Percentiles rank a stretch among this genome's conserved stretches.
Conservation (phyloP, 2,329 filamentous ascomycete species). For the Xylaria sp. region DNA sequence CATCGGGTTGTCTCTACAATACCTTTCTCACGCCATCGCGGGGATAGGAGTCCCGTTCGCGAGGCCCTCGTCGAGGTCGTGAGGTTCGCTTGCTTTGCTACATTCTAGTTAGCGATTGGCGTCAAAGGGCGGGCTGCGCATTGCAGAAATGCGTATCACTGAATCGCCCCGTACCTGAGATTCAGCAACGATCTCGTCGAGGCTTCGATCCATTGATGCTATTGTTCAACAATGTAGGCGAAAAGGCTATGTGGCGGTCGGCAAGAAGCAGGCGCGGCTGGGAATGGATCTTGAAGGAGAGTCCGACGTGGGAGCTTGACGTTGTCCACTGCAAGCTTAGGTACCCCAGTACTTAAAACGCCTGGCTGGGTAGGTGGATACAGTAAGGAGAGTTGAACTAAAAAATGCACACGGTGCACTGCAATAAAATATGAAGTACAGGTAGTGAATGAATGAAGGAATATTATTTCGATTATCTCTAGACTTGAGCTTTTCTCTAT, state of each 20-base stretch:
- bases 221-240: slow-evolving; percentile 4
- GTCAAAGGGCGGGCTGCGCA: neutral
- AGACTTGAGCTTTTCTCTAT: no score
- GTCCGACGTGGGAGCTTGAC: neutral
- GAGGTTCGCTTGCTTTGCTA: slow-evolving; percentile 33
- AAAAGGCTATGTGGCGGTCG: slow-evolving; percentile 6
- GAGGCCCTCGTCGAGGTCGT: slow-evolving; percentile 34
- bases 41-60: slow-evolving; percentile 56
- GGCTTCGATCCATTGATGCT: slow-evolving; percentile 37
- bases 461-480: no score
- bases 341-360: neutral
- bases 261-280: slow-evolving; percentile 13
- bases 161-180: slow-evolving; percentile 32
- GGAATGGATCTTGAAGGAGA: slow-evolving; percentile 1
- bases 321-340: neutral
- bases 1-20: slow-evolving; percentile 25
- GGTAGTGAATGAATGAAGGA: no score
- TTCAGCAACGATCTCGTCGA: slow-evolving; percentile 42
- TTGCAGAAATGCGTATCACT: neutral
- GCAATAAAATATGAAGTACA: no score
- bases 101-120: slow-evolving; percentile 10
- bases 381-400: no score
- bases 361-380: no score
- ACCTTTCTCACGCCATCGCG: slow-evolving; percentile 94
- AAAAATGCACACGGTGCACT: no score